Evolutionary conservation across 495 filamentous ascomycete species (phyloP).

Genomic region (Extremus antarcticus): DNA sequence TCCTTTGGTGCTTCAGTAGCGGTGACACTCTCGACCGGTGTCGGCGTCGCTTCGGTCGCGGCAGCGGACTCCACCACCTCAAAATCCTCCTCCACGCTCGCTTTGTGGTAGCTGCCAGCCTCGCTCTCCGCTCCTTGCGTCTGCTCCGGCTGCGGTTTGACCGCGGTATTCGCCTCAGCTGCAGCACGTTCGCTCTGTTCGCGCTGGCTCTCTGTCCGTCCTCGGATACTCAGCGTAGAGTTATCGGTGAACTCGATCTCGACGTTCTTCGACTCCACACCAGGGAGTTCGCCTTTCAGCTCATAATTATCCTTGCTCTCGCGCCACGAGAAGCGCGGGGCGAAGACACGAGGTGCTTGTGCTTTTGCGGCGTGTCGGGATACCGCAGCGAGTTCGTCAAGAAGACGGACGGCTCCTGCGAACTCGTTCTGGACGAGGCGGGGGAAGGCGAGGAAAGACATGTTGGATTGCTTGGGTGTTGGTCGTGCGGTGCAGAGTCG

Average conservation of each 20-base stretch:
- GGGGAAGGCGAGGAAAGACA: slow-evolving; percentile 62
- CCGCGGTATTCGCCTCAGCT: slow-evolving; percentile 17
- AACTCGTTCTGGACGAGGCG: slow-evolving; percentile 44
- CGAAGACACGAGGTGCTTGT: slow-evolving; percentile 39
- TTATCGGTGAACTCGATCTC: slow-evolving; percentile 76
- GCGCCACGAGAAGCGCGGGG: slow-evolving; percentile 70
- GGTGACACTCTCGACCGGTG: not conserved
- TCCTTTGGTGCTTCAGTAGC: slow-evolving; percentile 9
- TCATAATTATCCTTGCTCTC: slow-evolving; percentile 60
- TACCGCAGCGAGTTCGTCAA: slow-evolving; percentile 52
- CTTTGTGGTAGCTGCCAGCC: slow-evolving; percentile 37
- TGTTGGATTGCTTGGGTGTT: slow-evolving; percentile 24
- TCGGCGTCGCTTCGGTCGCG: not conserved
- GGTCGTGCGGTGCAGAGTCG: slow-evolving; percentile 5
- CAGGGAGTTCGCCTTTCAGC: slow-evolving; percentile 81
- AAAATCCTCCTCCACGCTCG: slow-evolving; percentile 56
- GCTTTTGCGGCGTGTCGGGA: not conserved
- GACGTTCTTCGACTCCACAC: slow-evolving; percentile 65
- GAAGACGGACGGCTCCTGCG: slow-evolving; percentile 58
- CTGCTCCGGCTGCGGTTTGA: slow-evolving; percentile 28
- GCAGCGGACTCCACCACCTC: not conserved
- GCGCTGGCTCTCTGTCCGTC: slow-evolving; percentile 44
- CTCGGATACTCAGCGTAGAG: slow-evolving; percentile 63
- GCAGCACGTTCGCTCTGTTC: slow-evolving; percentile 35
- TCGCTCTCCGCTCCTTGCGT: slow-evolving; percentile 18